These are phyloP conservation scores for Ceriops decandra DNA, from an alignment of 345 rosid species.

Conservation along the genomic window DNA sequence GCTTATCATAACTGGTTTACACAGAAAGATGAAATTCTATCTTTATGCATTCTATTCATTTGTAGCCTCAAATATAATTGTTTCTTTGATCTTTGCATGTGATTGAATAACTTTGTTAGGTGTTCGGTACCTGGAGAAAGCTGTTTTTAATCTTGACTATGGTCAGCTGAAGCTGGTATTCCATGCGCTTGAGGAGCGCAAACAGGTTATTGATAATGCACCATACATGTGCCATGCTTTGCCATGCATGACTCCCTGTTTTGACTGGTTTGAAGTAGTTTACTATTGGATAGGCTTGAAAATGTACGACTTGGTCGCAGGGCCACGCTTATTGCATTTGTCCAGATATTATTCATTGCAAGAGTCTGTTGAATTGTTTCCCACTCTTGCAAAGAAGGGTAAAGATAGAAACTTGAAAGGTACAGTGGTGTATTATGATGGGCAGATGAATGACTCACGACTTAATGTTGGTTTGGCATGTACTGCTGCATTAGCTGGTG, in stretches of 20 bases:
- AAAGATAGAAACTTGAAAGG: slow-evolving; percentile 68
- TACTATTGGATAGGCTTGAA: slow-evolving; percentile 97
- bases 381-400: slow-evolving; percentile 83
- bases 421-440: slow-evolving; percentile 93
- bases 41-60: neutral
- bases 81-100: neutral
- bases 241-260: slow-evolving; percentile 99
- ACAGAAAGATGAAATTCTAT: neutral
- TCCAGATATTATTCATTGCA: slow-evolving; percentile 85
- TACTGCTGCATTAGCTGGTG: slow-evolving; percentile 89
- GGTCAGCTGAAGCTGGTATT: slow-evolving; percentile 92
- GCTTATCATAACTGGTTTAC: neutral
- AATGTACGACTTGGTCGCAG: slow-evolving; percentile 94
- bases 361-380: slow-evolving; percentile 85
- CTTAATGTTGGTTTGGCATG: slow-evolving; percentile 84
- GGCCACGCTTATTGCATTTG: slow-evolving; percentile 69
- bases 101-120: slow-evolving; percentile 37
- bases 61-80: neutral
- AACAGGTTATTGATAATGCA: slow-evolving; percentile 87
- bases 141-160: slow-evolving; percentile 88
- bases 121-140: slow-evolving; percentile 97
- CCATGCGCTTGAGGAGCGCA: slow-evolving; percentile 95
- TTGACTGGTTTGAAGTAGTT: slow-evolving; percentile 85
- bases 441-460: slow-evolving; percentile 98
- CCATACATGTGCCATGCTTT: slow-evolving; percentile 93